phyloP scores from a whole-genome alignment of 2,329 filamentous ascomycete genomes.

The Xylaria sp. region DNA sequence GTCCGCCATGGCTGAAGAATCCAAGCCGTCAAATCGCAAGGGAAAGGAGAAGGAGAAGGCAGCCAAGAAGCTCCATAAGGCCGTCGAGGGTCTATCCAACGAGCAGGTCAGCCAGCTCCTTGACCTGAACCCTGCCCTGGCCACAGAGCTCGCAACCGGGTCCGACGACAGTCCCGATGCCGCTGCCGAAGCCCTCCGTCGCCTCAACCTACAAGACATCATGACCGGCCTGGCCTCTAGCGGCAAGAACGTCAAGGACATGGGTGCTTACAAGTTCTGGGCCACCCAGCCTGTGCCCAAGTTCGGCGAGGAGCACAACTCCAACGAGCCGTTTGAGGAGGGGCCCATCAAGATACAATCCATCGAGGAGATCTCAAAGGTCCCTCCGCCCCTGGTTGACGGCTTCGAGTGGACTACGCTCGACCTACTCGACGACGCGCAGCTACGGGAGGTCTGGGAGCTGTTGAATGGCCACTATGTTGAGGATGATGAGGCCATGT shows the following conservation, averaged over 20 bases:
- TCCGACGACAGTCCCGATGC: conserved; percentile 49
- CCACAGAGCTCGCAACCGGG: conserved; percentile 64
- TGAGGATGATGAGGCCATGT: conserved; percentile 96
- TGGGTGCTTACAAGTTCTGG: conserved; percentile 99
- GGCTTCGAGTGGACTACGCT: conserved; percentile 96
- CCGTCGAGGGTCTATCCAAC: conserved; percentile 64
- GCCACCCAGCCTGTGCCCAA: conserved; percentile 93
- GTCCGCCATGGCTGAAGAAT: conserved; percentile 63
- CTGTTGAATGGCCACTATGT: conserved; percentile 94
- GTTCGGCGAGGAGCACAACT: conserved; percentile 71
- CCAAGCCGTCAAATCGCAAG: conserved; percentile 67
- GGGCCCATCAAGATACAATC: conserved; percentile 86
- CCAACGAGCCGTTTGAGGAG: conserved; percentile 70
- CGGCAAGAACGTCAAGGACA: conserved; percentile 93
- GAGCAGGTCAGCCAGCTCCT: conserved; percentile 74
- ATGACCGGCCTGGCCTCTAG: conserved; percentile 79
- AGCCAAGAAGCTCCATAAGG: conserved; percentile 65
- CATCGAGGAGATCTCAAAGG: conserved; percentile 80
- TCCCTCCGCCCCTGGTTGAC: conserved; percentile 77
- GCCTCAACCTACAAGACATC: conserved; percentile 75
- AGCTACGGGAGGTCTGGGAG: conserved; percentile 91
- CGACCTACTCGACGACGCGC: conserved; percentile 80
- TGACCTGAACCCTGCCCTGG: conserved; percentile 77
- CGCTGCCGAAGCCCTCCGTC: conserved; percentile 66
- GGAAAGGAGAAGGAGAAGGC: conserved; percentile 59